A percentile compares a stretch with the other conserved stretches of the same genome.
Evolutionary conservation across 305 asterid species (phyloP).

Genomic region (Plantago lanceolata): DNA sequence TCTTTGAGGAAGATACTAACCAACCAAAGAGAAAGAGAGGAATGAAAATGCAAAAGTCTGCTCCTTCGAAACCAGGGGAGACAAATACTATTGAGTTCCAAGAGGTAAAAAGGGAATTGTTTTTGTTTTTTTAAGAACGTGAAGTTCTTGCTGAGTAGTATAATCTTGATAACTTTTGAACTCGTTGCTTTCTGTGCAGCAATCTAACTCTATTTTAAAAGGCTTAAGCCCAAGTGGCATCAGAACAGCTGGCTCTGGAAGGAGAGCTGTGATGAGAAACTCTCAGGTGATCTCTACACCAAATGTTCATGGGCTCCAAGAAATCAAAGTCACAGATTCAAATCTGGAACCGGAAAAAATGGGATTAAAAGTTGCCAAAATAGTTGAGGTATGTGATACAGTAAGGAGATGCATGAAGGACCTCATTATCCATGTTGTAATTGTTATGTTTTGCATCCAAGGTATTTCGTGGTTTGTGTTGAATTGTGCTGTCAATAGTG

Average conservation of each 20-base stretch:
- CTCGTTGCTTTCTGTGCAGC: conserved; percentile 26
- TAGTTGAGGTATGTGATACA: conserved; percentile 28
- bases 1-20: conserved; percentile 19
- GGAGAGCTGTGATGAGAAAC: conserved; percentile 19
- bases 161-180: not conserved
- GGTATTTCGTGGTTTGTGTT: conserved; percentile 10
- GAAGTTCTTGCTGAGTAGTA: conserved; percentile 1
- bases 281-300: conserved; percentile 20
- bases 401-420: conserved; percentile 1
- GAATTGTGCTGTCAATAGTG: conserved; percentile 9
- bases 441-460: conserved; percentile 3
- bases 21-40: conserved; percentile 9
- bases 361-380: conserved; percentile 22
- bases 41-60: conserved; percentile 20
- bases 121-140: too few relatives aligned
- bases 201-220: conserved; percentile 24
- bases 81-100: not conserved
- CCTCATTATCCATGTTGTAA: conserved; percentile 2
- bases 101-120: conserved; percentile 16
- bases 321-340: conserved; percentile 24
- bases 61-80: conserved; percentile 16
- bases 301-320: conserved; percentile 14
- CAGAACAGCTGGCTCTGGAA: conserved; percentile 23
- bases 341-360: conserved; percentile 12
- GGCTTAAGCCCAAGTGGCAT: conserved; percentile 24